These are phyloP conservation scores for Coccinonectria pachysandricola DNA, from an alignment of 2,329 filamentous ascomycete species.

Conservation along the genomic window DNA sequence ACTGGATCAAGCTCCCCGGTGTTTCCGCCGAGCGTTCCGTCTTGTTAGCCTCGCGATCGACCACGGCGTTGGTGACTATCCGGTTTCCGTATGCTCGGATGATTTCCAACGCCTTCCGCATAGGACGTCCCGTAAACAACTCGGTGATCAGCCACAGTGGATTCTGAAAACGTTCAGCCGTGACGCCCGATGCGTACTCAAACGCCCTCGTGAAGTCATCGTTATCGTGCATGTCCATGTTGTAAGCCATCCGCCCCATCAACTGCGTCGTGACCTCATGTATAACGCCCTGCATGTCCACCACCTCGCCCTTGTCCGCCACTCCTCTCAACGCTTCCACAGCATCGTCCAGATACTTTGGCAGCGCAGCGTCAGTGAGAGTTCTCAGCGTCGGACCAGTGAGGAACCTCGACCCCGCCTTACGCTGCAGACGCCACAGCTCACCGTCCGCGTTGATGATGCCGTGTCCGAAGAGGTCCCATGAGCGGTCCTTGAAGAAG, in stretches of 20 bases:
- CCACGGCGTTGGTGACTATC: constrained; percentile 45
- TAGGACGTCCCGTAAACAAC: constrained; percentile 31
- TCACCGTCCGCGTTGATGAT: constrained; percentile 59
- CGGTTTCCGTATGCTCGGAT: constrained; percentile 45
- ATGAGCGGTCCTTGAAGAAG: constrained; percentile 49
- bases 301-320: constrained; percentile 16
- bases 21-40: constrained; percentile 15
- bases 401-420: constrained; percentile 50
- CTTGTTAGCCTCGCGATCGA: constrained; percentile 16
- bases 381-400: constrained; percentile 45
- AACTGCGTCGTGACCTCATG: constrained; percentile 55
- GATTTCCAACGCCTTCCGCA: constrained; percentile 37
- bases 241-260: constrained; percentile 60
- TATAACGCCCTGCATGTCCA: constrained; percentile 50
- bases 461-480: constrained; percentile 55
- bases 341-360: constrained; percentile 38
- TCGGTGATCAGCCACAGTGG: constrained; percentile 53
- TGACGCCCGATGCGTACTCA: constrained; percentile 50
- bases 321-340: constrained; percentile 27
- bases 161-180: constrained; percentile 54
- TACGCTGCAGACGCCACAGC: constrained; percentile 52
- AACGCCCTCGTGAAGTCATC: constrained; percentile 52
- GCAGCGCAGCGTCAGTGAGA: constrained; percentile 47
- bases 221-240: constrained; percentile 55
- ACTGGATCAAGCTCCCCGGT: constrained; percentile 49